phyloP scores from a whole-genome alignment of 2,329 filamentous ascomycete genomes.

The Ceratocystis papillata region DNA sequence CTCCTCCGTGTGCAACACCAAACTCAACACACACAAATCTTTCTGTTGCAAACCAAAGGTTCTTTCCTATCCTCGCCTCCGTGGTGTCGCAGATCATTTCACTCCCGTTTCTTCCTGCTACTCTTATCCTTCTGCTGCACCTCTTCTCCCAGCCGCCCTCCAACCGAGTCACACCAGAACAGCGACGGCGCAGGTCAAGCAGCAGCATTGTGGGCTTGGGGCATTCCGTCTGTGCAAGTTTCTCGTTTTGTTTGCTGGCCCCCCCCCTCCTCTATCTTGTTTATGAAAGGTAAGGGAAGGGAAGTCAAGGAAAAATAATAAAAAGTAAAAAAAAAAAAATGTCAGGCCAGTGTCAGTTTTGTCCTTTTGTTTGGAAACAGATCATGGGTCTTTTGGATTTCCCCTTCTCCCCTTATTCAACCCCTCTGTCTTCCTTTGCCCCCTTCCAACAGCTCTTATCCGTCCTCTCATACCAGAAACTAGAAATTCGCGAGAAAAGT shows the following conservation, averaged over 20 bases:
- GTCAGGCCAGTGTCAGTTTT: not conserved
- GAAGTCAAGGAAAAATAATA: not conserved
- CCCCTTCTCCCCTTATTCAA: not conserved
- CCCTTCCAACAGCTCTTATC: not conserved
- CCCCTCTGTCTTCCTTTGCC: not conserved
- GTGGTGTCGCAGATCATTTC: not conserved
- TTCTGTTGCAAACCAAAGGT: not conserved
- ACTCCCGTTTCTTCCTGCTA: constrained; percentile 2
- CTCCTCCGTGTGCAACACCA: constrained; percentile 4
- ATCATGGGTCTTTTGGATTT: not conserved
- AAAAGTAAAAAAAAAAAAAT: too few relatives aligned
- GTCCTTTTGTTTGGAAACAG: constrained; percentile 5
- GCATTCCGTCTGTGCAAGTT: not conserved
- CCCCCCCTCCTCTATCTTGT: not conserved
- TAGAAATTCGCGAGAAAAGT: not conserved
- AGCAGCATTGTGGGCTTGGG: not conserved
- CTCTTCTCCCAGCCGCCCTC: not conserved
- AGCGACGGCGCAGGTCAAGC: not conserved
- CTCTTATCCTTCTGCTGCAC: not conserved
- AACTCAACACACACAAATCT: not conserved
- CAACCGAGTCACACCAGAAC: not conserved
- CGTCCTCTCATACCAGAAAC: not conserved
- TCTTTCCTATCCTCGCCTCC: not conserved
- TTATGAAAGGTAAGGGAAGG: not conserved
- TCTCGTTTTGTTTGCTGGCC: not conserved